These are phyloP conservation scores for Colletotrichum somersetense DNA, from an alignment of 2,329 filamentous ascomycete species.

Conservation along the genomic window DNA sequence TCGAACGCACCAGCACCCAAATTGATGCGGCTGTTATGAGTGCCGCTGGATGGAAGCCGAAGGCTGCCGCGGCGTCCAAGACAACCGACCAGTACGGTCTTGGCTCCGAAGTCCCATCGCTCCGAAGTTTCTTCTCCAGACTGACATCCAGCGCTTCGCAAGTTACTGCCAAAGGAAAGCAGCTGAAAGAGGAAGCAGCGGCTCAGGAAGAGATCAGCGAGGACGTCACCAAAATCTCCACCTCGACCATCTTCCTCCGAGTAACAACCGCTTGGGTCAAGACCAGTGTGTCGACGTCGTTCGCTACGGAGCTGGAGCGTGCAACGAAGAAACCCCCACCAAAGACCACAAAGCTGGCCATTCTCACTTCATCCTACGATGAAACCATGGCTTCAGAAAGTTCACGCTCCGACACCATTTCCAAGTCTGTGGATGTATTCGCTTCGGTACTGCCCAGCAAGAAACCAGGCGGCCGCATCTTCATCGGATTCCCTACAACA, in stretches of 20 bases:
- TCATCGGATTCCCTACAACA: conserved; percentile 97
- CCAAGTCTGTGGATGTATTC: conserved; percentile 82
- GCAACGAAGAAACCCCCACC: conserved; percentile 98
- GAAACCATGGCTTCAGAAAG: conserved; percentile 77
- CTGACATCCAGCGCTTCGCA: conserved; percentile 72
- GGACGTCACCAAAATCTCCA: conserved; percentile 78
- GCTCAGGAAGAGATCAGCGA: conserved; percentile 74
- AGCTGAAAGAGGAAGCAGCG: conserved; percentile 72
- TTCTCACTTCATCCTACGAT: conserved; percentile 92
- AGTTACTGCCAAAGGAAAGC: conserved; percentile 64
- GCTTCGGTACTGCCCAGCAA: conserved; percentile 90
- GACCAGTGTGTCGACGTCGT: conserved; percentile 78
- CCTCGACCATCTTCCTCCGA: conserved; percentile 87
- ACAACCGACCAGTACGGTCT: conserved; percentile 63
- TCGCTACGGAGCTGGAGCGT: conserved; percentile 89
- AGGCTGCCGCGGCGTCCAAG: conserved; percentile 57
- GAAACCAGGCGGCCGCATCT: conserved; percentile 85
- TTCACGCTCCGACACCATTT: conserved; percentile 60
- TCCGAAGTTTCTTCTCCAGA: conserved; percentile 84
- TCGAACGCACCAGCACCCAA: conserved; percentile 88
- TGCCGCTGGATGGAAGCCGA: conserved; percentile 84
- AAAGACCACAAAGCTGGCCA: conserved; percentile 85
- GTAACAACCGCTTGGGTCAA: conserved; percentile 87
- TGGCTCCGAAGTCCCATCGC: conserved; percentile 68
- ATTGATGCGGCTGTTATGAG: conserved; percentile 93